Percentiles rank a stretch among this genome's conserved stretches.
Evolutionary conservation across 805 yeast species (phyloP).

Genomic region (Pichia paraexigua): DNA sequence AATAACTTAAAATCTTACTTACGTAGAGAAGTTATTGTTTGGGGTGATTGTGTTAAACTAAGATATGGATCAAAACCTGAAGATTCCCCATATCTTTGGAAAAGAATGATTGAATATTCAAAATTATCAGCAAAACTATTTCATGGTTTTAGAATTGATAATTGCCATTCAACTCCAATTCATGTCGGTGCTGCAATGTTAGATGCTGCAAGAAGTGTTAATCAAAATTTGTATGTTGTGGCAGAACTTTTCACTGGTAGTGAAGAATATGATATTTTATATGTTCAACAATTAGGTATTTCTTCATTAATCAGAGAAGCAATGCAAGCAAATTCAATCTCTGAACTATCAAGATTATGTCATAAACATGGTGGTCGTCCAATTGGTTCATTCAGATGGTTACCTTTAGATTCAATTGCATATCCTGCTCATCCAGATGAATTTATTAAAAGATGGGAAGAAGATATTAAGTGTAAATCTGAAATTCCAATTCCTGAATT

Average conservation of each 20-base stretch:
- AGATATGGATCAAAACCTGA: conserved; percentile 71
- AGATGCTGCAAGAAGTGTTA: conserved; percentile 78
- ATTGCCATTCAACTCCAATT: conserved; percentile 92
- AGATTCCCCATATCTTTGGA: conserved; percentile 89
- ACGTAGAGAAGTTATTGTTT: conserved; percentile 86
- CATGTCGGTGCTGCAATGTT: conserved; percentile 87
- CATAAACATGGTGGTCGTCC: conserved; percentile 95
- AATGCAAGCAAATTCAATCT: conserved; percentile 90
- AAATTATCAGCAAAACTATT: conserved; percentile 64
- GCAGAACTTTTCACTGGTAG: conserved; percentile 94
- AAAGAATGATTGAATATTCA: conserved; percentile 74
- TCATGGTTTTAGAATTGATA: conserved; percentile 87
- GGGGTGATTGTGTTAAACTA: conserved; percentile 96
- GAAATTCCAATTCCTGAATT: conserved; percentile 63
- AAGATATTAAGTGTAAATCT: conserved; percentile 35
- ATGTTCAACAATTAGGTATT: conserved; percentile 85
- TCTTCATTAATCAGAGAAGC: conserved; percentile 90
- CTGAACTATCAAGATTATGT: conserved; percentile 75
- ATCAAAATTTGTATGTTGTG: conserved; percentile 84
- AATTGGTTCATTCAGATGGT: conserved; percentile 80
- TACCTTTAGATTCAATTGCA: conserved; percentile 68
- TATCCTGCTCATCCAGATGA: conserved; percentile 48
- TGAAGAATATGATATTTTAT: conserved; percentile 80
- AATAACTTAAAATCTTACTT: conserved; percentile 69
- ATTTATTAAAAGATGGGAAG: conserved; percentile 14